These are phyloP conservation scores for Leptographium lundbergii DNA, from an alignment of 2,329 filamentous ascomycete genomes.

Conservation along the genomic window DNA sequence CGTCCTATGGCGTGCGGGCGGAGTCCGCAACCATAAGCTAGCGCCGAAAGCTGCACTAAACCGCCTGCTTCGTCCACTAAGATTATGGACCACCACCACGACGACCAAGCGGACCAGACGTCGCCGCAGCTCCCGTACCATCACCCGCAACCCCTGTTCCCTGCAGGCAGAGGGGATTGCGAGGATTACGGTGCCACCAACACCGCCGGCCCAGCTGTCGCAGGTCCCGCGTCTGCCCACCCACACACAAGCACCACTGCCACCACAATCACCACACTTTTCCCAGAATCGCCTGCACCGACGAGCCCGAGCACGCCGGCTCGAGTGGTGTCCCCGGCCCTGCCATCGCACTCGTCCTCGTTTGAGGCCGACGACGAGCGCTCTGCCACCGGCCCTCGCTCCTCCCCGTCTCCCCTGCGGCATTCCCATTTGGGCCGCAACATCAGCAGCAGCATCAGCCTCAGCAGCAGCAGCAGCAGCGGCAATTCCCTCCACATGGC, in stretches of 20 bases:
- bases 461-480: neutral
- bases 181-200: neutral
- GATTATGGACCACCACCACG: neutral
- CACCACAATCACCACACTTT: neutral
- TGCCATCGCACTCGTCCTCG: conserved; percentile 47
- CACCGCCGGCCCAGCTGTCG: neutral
- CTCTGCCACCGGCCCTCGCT: conserved; percentile 24
- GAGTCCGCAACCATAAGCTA: neutral
- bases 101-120: neutral
- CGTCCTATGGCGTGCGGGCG: too few species aligned
- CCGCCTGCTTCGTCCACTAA: neutral
- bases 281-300: neutral
- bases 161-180: neutral
- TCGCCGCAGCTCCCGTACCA: neutral
- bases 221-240: neutral
- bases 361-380: conserved; percentile 60
- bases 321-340: conserved; percentile 26
- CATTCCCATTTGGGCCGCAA: neutral
- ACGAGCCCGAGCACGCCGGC: neutral
- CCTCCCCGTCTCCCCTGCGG: neutral
- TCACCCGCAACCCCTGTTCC: neutral
- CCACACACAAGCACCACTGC: neutral
- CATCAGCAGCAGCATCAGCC: neutral
- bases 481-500: neutral
- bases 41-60: neutral